Conservation (phyloP, 2,329 filamentous ascomycete species). For the Tolypocladium cylindrosporum region DNA sequence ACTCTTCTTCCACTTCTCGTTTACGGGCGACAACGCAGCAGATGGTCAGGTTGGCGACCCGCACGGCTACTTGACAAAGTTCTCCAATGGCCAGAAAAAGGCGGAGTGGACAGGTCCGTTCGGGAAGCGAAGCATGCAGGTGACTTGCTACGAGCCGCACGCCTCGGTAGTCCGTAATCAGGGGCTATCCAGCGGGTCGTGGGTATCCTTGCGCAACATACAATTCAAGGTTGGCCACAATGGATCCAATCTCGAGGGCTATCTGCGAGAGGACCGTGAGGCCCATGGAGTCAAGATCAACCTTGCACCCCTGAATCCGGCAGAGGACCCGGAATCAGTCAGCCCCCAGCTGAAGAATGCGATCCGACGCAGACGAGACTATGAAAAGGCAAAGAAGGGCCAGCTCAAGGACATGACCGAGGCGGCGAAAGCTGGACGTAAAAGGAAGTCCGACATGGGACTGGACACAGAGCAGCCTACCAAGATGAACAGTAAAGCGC, state of each 20-base stretch:
- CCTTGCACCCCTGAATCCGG: slow-evolving; percentile 39
- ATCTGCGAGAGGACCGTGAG: slow-evolving; percentile 50
- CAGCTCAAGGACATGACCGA: slow-evolving; percentile 27
- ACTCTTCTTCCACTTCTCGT: slow-evolving; percentile 43
- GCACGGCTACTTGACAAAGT: slow-evolving; percentile 39
- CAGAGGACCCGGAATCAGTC: slow-evolving; percentile 28
- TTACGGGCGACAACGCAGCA: slow-evolving; percentile 17
- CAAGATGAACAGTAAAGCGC: slow-evolving; percentile 15
- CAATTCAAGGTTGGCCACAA: slow-evolving; percentile 51
- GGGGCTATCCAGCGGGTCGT: slow-evolving; percentile 46
- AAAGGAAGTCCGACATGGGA: slow-evolving; percentile 23
- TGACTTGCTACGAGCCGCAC: slow-evolving; percentile 64
- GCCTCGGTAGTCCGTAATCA: slow-evolving; percentile 41
- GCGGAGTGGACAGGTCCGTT: slow-evolving; percentile 62
- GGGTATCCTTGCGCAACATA: slow-evolving; percentile 62
- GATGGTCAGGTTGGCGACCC: slow-evolving; percentile 39
- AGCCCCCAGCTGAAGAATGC: slow-evolving; percentile 45
- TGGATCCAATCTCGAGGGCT: slow-evolving; percentile 56
- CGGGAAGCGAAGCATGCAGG: slow-evolving; percentile 60
- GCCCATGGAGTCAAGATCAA: slow-evolving; percentile 37
- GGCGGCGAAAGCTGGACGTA: slow-evolving; percentile 25
- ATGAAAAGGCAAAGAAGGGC: slow-evolving; percentile 39
- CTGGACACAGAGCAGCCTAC: slow-evolving; percentile 12
- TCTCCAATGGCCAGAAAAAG: slow-evolving; percentile 9
- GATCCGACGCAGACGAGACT: slow-evolving; percentile 53